Evolutionary conservation across 352 stramenopile genomes (phyloP), one percentile per base, ranked within the genome.

Genomic region (Phytophthora crassamura): DNA sequence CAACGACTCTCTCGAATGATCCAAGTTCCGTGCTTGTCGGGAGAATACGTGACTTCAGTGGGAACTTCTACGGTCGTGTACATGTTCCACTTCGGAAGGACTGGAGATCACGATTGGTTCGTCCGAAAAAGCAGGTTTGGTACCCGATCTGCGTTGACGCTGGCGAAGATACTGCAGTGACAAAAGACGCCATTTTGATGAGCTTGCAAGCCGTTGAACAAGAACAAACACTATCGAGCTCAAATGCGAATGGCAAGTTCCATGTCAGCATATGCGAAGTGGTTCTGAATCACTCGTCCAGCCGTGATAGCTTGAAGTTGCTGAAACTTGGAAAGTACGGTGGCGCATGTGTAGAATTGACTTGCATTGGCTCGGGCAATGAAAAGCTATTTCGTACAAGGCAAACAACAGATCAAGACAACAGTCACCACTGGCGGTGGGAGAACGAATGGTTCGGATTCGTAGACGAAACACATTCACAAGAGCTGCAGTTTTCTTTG

Each of bases 61-160:
- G 50, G n/a, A 65, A 65, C 6, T 40, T 32, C 2, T 57, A 69
- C 15, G 72, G 60, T 0, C 53, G 48, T n/a, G 59, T 66, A 10
- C 72, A 83, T 52, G 35, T 83, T 45, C 69, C 72, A 28, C 53
- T 83, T 6, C 54, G 66, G 12, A 69, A 54, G 9, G 69, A 62
- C 42, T 83, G 75, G 75, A 66, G 40, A 57, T 46, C 64, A 43
- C 42, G 16, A 11, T 51, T 63, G 22, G 45, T 61, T 28, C 47
- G 33, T 43, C 30, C 20, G 14, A 64, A 63, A 36, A 59, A 62
- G n/a, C 46, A 38, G 30, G n/a, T 55, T 20, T 59, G 55, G 47
- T 65, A 35, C 57, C 36, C 58, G 16, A 34, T 58, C 54, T 59
- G 59, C 12, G 45, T 48, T 15, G 43, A 63, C 3, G n/a, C n/a